Evolutionary conservation across 78 protist genomes (phyloP).

Genomic region (Corallochytrium limacisporum): DNA sequence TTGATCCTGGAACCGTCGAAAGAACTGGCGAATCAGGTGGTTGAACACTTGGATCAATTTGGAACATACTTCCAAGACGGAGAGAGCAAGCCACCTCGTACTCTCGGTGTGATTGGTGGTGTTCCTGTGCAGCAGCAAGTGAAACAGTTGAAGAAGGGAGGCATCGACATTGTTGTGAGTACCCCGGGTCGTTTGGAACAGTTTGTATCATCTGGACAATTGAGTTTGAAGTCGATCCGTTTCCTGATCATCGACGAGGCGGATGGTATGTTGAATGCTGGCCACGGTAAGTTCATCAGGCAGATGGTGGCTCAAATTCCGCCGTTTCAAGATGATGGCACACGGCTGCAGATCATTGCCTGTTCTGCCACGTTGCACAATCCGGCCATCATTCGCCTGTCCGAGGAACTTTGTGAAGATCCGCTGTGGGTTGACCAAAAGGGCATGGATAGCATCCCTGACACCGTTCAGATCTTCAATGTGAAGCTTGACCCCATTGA

Average conservation of each 20-base stretch:
- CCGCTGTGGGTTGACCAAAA: constrained; percentile 80
- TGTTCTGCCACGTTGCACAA: constrained; percentile 79
- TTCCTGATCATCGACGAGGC: constrained; percentile 79
- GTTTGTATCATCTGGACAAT: constrained; percentile 26
- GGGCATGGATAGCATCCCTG: constrained; percentile 51
- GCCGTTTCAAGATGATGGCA: neutral
- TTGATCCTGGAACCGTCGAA: constrained; percentile 62
- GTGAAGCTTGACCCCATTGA: neutral
- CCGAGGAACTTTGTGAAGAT: constrained; percentile 21
- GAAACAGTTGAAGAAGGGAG: neutral
- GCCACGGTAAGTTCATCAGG: neutral
- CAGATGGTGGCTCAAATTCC: neutral
- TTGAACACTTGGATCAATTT: constrained; percentile 22
- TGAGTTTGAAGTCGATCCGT: constrained; percentile 12
- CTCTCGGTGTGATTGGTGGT: constrained; percentile 34
- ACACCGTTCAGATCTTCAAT: neutral
- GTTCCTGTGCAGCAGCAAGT: neutral
- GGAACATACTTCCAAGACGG: no score
- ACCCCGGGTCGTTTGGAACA: constrained; percentile 62
- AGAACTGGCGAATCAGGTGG: constrained; percentile 61
- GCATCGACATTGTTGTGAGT: constrained; percentile 66
- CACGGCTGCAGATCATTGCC: constrained; percentile 28
- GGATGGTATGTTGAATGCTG: constrained; percentile 39
- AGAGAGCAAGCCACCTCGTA: neutral
- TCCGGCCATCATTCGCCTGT: constrained; percentile 12